Conservation (phyloP, 2,329 filamentous ascomycete genomes). For the Fusarium aywerte region DNA sequence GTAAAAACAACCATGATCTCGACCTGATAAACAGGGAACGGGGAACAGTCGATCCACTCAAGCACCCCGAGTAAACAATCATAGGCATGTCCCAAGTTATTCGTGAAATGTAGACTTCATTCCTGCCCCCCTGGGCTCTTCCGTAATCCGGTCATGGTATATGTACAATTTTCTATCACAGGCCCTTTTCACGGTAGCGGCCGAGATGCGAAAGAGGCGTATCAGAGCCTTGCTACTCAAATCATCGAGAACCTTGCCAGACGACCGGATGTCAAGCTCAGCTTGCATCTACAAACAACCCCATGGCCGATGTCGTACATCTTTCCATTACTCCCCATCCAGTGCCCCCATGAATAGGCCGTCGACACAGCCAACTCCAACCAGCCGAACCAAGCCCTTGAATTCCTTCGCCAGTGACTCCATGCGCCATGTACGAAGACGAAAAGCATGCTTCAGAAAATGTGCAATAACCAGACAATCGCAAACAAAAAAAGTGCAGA, state of each 20-base stretch:
- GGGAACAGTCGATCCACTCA: neutral
- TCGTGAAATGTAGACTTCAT: conserved; percentile 47
- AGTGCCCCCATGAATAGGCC: conserved; percentile 40
- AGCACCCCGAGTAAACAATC: neutral
- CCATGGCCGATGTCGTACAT: conserved; percentile 31
- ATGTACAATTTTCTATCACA: conserved; percentile 56
- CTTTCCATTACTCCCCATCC: conserved; percentile 44
- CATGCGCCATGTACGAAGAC: conserved; percentile 55
- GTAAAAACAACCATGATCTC: conserved; percentile 6
- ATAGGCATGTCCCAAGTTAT: conserved; percentile 5
- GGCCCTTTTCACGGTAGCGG: conserved; percentile 40
- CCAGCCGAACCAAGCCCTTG: conserved; percentile 51
- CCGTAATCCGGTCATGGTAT: conserved; percentile 53
- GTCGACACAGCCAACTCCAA: conserved; percentile 52
- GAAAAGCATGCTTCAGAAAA: conserved; percentile 52
- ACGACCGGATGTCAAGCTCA: conserved; percentile 42
- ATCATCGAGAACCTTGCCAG: conserved; percentile 30
- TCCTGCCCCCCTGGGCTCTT: conserved; percentile 44
- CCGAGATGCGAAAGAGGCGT: conserved; percentile 36
- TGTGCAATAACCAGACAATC: conserved; percentile 50
- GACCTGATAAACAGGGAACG: neutral
- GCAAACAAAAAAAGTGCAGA: conserved; percentile 40
- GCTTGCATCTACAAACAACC: conserved; percentile 37
- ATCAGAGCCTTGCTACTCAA: conserved; percentile 27
- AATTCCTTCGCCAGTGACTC: conserved; percentile 54